Evolutionary conservation across 139 green algal genomes (phyloP).

Genomic region (Parachlorella kessleri): DNA sequence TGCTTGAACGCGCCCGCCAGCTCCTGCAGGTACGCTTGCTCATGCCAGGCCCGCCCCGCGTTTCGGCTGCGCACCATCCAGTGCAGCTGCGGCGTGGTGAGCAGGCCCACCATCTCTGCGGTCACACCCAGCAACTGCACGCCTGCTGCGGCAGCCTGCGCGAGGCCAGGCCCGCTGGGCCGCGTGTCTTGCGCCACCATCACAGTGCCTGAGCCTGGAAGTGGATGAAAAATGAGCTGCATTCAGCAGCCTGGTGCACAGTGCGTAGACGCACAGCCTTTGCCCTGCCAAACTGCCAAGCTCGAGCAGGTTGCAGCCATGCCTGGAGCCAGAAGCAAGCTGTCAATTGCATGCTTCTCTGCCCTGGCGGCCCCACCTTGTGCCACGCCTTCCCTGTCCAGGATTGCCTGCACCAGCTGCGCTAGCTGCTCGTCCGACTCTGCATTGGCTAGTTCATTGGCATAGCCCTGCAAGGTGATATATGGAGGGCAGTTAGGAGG

Average conservation of each 20-base stretch:
- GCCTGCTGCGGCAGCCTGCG: slow-evolving; percentile 62
- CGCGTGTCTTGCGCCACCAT: slow-evolving; percentile 82
- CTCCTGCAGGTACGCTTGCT: slow-evolving; percentile 50
- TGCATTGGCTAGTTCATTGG: slow-evolving; percentile 76
- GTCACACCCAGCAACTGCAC: slow-evolving; percentile 54
- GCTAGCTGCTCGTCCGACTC: slow-evolving; percentile 41
- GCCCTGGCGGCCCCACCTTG: too few relatives aligned
- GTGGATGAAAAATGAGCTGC: too few relatives aligned
- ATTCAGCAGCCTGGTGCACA: too few relatives aligned
- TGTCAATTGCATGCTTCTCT: too few relatives aligned
- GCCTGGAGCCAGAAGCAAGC: too few relatives aligned
- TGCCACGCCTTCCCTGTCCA: slow-evolving; percentile 28
- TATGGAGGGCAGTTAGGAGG: too few relatives aligned
- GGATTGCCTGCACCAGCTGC: slow-evolving; percentile 21
- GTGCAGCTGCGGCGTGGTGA: slow-evolving; percentile 97
- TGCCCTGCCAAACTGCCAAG: too few relatives aligned
- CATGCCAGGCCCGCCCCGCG: slow-evolving; percentile 17
- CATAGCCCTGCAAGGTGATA: slow-evolving; percentile 61
- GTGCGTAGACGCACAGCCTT: too few relatives aligned
- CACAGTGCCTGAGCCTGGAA: slow-evolving; percentile 39
- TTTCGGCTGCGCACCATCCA: slow-evolving; percentile 60
- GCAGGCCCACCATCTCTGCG: slow-evolving; percentile 55
- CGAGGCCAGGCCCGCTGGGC: slow-evolving; percentile 65
- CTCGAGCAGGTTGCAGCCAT: too few relatives aligned
- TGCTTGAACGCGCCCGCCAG: slow-evolving; percentile 37